Base-by-base conservation (phyloP, 495 filamentous ascomycete species). In the Xylaria grammica region DNA sequence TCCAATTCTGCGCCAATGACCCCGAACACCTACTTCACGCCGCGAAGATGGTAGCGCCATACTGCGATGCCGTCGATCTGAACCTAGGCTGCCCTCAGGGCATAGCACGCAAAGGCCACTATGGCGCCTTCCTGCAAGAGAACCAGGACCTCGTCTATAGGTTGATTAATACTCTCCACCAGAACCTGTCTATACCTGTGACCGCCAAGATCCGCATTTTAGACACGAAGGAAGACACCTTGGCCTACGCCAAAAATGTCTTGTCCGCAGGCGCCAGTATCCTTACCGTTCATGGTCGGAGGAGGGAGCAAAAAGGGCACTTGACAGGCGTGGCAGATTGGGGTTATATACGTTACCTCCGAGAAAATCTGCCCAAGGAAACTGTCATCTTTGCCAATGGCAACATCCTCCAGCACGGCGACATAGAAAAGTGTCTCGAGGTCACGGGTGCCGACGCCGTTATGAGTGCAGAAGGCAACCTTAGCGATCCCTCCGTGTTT, bases 31-130 rank as follows among this genome's bases (percentile, higher is more conserved):
- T 98, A 4, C 79, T 97, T 17, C 78, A 82, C 38, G 93, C 94
- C 2, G 94, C 94, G 3, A 80, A 84, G 24, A 81, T 90, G 54
- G 92, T 91, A 0, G 85, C 88, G 3, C 90, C 91, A 0, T 90
- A 91, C 77, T 97, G 93, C 73, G 95, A 99, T 72, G 95, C 94
- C 2, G 91, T 99, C 9, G 96, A 99, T 74, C 79, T 99, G 66
- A 99, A 99, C 73, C 84, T 99, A 1, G 95, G 95, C n/a, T 99
- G 95, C 79, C 95, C 95, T 1, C 95, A 99, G 72, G 93, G 94
- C 1, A 99, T 99, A 61, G 95, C 95, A 34, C 84, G 84, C 68
- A 91, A 87, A 69, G 95, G 95, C 4, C 88, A 91, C 70, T 99
- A 99, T 71, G 95, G 95, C 9, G 88, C 93, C 10, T 99, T 97